phyloP scores from a whole-genome alignment of 441 rosid species.

The Eruca vesicaria region DNA sequence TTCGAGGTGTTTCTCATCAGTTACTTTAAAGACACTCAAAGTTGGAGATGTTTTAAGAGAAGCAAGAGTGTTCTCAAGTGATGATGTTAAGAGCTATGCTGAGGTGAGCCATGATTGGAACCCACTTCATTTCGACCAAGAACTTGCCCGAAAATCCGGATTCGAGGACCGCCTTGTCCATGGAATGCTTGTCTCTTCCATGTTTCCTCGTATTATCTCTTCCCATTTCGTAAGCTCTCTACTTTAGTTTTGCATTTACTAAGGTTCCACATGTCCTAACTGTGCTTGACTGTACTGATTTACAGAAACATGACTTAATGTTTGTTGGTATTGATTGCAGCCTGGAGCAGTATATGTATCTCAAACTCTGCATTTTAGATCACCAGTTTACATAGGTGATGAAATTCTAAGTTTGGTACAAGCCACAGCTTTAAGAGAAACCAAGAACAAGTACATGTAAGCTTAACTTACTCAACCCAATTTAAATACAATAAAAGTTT shows the following conservation, averaged over 20 bases:
- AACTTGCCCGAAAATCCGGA: conserved; percentile 54
- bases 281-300: neutral
- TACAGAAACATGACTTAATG: neutral
- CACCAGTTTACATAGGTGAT: conserved; percentile 71
- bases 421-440: conserved; percentile 55
- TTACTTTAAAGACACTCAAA: conserved; percentile 40
- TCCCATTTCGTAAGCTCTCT: conserved; percentile 61
- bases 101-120: conserved; percentile 71
- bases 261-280: neutral
- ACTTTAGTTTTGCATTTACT: neutral
- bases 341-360: conserved; percentile 89
- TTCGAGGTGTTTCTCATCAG: conserved; percentile 42
- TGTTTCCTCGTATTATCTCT: conserved; percentile 77
- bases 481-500: neutral
- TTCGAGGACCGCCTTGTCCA: conserved; percentile 74
- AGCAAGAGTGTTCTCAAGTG: conserved; percentile 53
- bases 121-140: conserved; percentile 71
- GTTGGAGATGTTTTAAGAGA: conserved; percentile 60
- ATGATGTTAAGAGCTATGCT: conserved; percentile 65
- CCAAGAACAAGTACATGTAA: conserved; percentile 65
- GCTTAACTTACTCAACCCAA: conserved; percentile 12
- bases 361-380: conserved; percentile 73
- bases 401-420: conserved; percentile 56
- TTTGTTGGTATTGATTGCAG: conserved; percentile 37
- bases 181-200: conserved; percentile 88